Base-by-base conservation (phyloP, 1,284 basidiomycete species). In the Bjerkandera adusta region DNA sequence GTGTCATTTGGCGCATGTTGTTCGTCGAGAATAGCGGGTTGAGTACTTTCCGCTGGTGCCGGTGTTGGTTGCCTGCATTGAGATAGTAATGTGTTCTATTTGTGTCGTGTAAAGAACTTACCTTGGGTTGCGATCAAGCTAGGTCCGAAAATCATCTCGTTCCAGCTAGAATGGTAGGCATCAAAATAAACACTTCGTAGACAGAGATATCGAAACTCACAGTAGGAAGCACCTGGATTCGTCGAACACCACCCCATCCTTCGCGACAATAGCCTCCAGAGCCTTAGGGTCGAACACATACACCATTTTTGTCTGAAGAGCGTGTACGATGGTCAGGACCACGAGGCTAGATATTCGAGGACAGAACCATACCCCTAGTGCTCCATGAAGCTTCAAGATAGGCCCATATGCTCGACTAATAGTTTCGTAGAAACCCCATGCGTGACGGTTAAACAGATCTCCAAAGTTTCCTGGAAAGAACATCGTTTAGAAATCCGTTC, bases 1-100 rank as follows among this genome's bases (percentile, higher is more conserved):
- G 66, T 12, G 63, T 57, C 43, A 68, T 56, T 34, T 63, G 57
- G 12, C 64, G 60, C 34, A 69, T 60, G 36, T 61, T 56, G 6
- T 54, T 52, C 5, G 59, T 58, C 6, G 65, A 63, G 48, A 70
- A 69, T 5, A 66, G 58, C 1, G 63, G 64, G 34, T 65, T 63
- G 25, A 70, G 55, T 34, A 68, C 53, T 39, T 65, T 62, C 11
- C 60, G 58, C 36, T 67, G 64, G 16, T 56, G 58, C 43, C 58
- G 60, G 50, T 67, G 64, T 15, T 60, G 58, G 8, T 58, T 52
- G 11, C 64, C 66, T 67, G 29, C 10, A 36, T 24, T 39, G 26
- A 8, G 26, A 2, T 11, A 13, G 25, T 13, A n/a, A 22, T 30
- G 16, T n/a, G n/a, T n/a, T n/a, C 21, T 18, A 18, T 8, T 16